Evolutionary conservation across 176 grass and related monocot species (phyloP).

Genomic region (Urochloa ruziziensis): DNA sequence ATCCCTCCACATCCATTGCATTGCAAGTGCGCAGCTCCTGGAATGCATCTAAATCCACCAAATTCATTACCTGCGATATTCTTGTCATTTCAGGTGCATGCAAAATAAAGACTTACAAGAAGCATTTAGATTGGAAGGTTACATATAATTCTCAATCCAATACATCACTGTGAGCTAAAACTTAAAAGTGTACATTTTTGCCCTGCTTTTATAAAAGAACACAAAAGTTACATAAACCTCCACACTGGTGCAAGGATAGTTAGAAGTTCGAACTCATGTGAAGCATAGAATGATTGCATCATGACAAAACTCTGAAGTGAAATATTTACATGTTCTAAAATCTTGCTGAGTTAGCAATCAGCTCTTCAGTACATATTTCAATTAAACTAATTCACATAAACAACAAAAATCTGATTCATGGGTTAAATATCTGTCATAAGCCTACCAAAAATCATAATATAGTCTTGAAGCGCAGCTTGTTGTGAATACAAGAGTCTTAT

Average conservation of each 20-base stretch:
- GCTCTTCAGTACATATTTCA: neutral
- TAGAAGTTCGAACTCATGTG: neutral
- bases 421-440: neutral
- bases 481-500: neutral
- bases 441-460: neutral
- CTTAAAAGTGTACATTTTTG: neutral
- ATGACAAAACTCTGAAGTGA: neutral
- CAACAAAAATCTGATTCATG: neutral
- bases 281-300: neutral
- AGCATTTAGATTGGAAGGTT: constrained; percentile 9
- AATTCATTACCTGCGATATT: constrained; percentile 64
- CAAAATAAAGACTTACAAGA: neutral
- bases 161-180: neutral
- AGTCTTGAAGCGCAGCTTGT: neutral
- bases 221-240: neutral
- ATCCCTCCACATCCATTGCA: constrained; percentile 69
- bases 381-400: neutral
- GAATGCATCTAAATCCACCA: constrained; percentile 84
- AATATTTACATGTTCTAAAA: neutral
- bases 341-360: neutral
- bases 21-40: constrained; percentile 64
- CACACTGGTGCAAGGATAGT: neutral
- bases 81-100: constrained; percentile 32
- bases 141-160: constrained; percentile 5
- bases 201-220: neutral